These are phyloP conservation scores for Hymenoscyphus infarciens DNA, from an alignment of 2,329 filamentous ascomycete species.

Conservation along the genomic window DNA sequence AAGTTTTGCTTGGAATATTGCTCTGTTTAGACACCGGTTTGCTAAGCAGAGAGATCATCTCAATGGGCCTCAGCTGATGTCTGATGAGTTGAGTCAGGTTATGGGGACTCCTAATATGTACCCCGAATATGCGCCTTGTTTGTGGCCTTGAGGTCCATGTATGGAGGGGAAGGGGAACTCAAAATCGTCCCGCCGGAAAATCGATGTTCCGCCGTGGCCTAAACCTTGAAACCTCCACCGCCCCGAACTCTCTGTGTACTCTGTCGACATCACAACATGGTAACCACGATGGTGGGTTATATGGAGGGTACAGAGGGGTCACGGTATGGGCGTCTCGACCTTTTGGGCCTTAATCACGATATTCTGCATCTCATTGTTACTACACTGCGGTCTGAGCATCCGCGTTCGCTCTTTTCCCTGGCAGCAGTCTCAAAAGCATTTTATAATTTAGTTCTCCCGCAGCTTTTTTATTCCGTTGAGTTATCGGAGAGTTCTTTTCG, in stretches of 20 bases:
- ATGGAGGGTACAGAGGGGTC: too few species aligned
- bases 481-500: not conserved
- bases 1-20: constrained; percentile 46
- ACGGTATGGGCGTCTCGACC: not conserved
- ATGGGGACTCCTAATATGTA: constrained; percentile 19
- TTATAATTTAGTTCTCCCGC: not conserved
- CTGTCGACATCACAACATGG: not conserved
- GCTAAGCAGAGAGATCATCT: constrained; percentile 15
- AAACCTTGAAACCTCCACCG: too few species aligned
- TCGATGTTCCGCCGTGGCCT: too few species aligned
- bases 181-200: too few species aligned
- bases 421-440: not conserved
- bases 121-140: constrained; percentile 21
- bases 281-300: not conserved
- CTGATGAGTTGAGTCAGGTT: constrained; percentile 24
- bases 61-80: constrained; percentile 20
- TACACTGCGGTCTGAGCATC: not conserved
- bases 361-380: not conserved
- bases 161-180: too few species aligned
- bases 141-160: constrained; percentile 19
- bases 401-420: not conserved
- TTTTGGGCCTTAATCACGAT: not conserved
- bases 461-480: not conserved
- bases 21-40: constrained; percentile 30
- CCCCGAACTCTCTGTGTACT: too few species aligned